Evolutionary conservation across 805 yeast species (phyloP).

Genomic region (Hanseniaspora lachancei): DNA sequence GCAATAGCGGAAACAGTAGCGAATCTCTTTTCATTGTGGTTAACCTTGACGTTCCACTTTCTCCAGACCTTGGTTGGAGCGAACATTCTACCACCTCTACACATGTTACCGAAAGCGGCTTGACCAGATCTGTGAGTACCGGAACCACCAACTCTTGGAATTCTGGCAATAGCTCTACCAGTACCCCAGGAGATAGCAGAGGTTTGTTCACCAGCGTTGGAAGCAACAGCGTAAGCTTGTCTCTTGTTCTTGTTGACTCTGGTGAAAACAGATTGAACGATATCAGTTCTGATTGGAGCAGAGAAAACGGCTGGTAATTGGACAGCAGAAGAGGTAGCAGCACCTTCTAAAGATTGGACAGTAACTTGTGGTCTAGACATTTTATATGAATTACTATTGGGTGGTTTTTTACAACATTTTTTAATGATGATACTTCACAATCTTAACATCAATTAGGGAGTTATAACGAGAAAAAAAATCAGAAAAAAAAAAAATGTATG

Average conservation of each 20-base stretch:
- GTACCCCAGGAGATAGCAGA: constrained; percentile 99
- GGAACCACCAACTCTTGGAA: constrained; percentile 99
- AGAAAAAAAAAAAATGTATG: no score
- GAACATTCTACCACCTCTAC: constrained; percentile 99
- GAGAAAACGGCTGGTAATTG: constrained; percentile 97
- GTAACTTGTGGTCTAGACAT: constrained; percentile 91
- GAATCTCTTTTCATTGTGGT: constrained; percentile 99
- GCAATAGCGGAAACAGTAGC: constrained; percentile 99
- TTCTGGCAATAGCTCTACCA: constrained; percentile 99
- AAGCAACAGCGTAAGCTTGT: constrained; percentile 99
- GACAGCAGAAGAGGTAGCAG: constrained; percentile 67
- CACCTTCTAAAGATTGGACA: constrained; percentile 80
- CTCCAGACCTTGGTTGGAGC: constrained; percentile 99
- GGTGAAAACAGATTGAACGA: constrained; percentile 97
- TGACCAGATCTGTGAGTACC: constrained; percentile 99
- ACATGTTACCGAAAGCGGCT: constrained; percentile 99
- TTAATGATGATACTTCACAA: no score
- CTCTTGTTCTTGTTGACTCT: constrained; percentile 99
- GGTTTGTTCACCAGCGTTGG: constrained; percentile 99
- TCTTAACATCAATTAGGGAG: no score
- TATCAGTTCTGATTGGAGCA: constrained; percentile 99
- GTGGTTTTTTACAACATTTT: constrained; percentile 8
- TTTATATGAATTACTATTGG: constrained; percentile 21
- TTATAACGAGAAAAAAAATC: no score
- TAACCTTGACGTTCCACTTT: constrained; percentile 99